Percentiles rank a stretch among this genome's conserved stretches.
Conservation (phyloP, 257 asterid species). For the Marsdenia floribunda region DNA sequence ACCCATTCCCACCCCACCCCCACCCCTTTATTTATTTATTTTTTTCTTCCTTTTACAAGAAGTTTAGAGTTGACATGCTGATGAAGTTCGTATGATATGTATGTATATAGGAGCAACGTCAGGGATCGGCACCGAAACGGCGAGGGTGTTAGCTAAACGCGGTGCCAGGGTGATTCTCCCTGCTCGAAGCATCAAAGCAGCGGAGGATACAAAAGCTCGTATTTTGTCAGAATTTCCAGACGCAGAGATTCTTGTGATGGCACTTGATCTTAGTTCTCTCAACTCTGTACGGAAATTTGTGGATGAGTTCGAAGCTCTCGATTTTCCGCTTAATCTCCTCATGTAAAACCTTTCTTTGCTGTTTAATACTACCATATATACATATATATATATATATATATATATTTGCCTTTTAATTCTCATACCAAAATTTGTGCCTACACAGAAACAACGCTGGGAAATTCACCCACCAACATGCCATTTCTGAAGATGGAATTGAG, state of each 20-base stretch:
- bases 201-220: constrained; percentile 70
- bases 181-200: constrained; percentile 66
- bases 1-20: too few species aligned
- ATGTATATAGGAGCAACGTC: constrained; percentile 72
- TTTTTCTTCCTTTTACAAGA: background rate
- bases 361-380: too few species aligned
- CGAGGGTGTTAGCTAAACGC: constrained; percentile 70
- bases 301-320: constrained; percentile 51
- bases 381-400: background rate
- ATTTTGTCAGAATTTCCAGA: constrained; percentile 59
- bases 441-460: constrained; percentile 93
- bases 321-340: constrained; percentile 79
- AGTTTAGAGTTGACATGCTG: background rate
- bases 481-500: constrained; percentile 92
- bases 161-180: constrained; percentile 87
- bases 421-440: background rate
- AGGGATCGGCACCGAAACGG: constrained; percentile 95
- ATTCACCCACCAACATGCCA: constrained; percentile 67
- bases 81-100: background rate
- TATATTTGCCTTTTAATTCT: too few species aligned
- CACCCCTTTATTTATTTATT: background rate
- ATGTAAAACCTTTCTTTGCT: constrained; percentile 35
- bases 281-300: constrained; percentile 65
- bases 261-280: constrained; percentile 84
- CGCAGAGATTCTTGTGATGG: constrained; percentile 61